Base-by-base conservation (phyloP, 495 filamentous ascomycete species). In the Xylaria acuta region DNA sequence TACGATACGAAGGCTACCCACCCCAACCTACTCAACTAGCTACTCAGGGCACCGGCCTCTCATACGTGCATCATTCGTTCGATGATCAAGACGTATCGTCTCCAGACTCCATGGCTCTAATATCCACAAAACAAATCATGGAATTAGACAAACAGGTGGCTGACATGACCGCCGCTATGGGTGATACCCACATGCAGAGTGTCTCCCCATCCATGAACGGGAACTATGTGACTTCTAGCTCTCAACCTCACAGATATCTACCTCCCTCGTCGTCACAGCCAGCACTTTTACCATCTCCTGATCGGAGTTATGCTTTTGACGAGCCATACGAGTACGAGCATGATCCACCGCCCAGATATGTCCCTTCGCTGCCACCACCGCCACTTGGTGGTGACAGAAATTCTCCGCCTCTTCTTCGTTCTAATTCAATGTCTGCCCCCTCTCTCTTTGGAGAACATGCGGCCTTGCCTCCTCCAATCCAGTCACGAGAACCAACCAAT, bases 91-190 rank as follows among this genome's bases (percentile, higher is more conserved):
- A 78, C 9, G 78, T 77, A 59, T 64, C 77, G 0, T 64, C 75
- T 45, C 64, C 75, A 22, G 80, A 59, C 43, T 70, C 72, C 12
- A 79, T 78, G 73, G 81, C 79, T 3, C 71, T 85, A 25, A 85
- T 86, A 67, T 85, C 83, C 9, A 86, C 85, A 6, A 73, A 73
- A 18, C 83, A 86, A 58, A 76, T 86, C 8, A 76, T 86, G 69
- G 76, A 79, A n/a, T 72, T 82, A 45, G 84, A 85, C 67, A 75
- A 74, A 9, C 70, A 75, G 53, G 73, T 74, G 12, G 68, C 78
- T 18, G 79, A 81, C 22, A 73, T 77, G 18, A 72, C 79, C 27
- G 51, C 77, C 43, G 63, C 74, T n/a, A 79, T 81, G 76, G 80
- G 75, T 25, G 68, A 74, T 47, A 77, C 79, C 63, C 78, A 79